These are phyloP conservation scores for Annulohypoxylon moriforme DNA, from an alignment of 495 filamentous ascomycete species.

Conservation along the genomic window DNA sequence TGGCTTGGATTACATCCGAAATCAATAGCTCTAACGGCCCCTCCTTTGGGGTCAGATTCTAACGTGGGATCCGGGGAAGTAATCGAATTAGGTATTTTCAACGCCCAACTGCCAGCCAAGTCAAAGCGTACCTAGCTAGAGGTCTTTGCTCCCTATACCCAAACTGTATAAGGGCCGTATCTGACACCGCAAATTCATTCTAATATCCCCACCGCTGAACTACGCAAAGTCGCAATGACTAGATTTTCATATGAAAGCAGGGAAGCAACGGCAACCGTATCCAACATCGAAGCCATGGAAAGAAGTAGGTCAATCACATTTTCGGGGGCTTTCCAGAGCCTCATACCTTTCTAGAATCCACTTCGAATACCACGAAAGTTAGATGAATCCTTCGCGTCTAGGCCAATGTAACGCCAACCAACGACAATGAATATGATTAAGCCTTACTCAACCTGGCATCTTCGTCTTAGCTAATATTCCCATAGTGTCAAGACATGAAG, in stretches of 20 bases:
- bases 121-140: slow-evolving; percentile 23
- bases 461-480: neutral
- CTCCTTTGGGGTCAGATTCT: slow-evolving; percentile 14
- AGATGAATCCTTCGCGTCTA: slow-evolving; percentile 3
- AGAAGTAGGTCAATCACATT: neutral
- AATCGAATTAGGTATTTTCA: neutral
- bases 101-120: slow-evolving; percentile 11
- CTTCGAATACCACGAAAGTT: neutral
- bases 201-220: slow-evolving; percentile 1
- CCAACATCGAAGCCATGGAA: neutral
- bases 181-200: neutral
- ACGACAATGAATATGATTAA: slow-evolving; percentile 1
- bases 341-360: slow-evolving; percentile 9
- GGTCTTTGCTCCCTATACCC: neutral
- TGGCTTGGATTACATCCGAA: slow-evolving; percentile 11
- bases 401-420: neutral
- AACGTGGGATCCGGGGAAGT: slow-evolving; percentile 24
- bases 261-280: neutral
- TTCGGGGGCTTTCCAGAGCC: slow-evolving; percentile 6
- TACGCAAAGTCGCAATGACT: slow-evolving; percentile 8
- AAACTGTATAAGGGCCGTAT: slow-evolving; percentile 7
- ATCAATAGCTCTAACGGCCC: neutral
- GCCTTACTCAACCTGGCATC: neutral
- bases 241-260: neutral
- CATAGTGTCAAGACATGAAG: neutral